These are phyloP conservation scores for Glycine latifolia DNA, from an alignment of 306 rosid genomes.

Conservation along the genomic window DNA sequence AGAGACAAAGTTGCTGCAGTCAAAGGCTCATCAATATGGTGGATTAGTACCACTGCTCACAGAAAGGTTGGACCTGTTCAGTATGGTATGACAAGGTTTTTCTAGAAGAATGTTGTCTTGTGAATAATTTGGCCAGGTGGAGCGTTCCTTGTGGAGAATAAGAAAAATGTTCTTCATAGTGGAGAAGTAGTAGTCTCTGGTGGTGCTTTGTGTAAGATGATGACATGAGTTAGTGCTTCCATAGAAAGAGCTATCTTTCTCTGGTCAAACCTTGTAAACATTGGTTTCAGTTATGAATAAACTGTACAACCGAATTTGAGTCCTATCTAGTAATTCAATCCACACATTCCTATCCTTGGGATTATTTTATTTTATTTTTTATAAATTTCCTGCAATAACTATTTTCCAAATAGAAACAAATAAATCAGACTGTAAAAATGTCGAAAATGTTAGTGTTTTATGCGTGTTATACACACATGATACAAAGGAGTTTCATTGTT, in stretches of 20 bases:
- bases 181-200: conserved; percentile 30
- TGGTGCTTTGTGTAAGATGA: conserved; percentile 39
- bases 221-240: conserved; percentile 30
- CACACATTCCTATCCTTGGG: not conserved
- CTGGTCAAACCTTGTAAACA: conserved; percentile 39
- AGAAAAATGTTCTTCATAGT: conserved; percentile 36
- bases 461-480: not conserved
- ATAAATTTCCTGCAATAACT: not conserved
- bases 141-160: conserved; percentile 36
- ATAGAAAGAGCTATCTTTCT: conserved; percentile 44
- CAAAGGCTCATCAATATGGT: conserved; percentile 68
- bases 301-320: conserved; percentile 36
- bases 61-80: conserved; percentile 71
- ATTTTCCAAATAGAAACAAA: not conserved
- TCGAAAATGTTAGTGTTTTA: not conserved
- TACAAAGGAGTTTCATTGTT: conserved; percentile 7
- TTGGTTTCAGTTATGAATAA: conserved; percentile 45
- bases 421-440: not conserved
- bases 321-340: conserved; percentile 36
- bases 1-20: conserved; percentile 67
- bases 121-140: conserved; percentile 38
- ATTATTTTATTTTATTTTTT: not conserved
- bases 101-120: conserved; percentile 45
- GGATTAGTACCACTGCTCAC: conserved; percentile 61
- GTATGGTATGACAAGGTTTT: conserved; percentile 73